Base-by-base conservation (phyloP, 345 rosid species). In the Streptanthus diversifolius region DNA sequence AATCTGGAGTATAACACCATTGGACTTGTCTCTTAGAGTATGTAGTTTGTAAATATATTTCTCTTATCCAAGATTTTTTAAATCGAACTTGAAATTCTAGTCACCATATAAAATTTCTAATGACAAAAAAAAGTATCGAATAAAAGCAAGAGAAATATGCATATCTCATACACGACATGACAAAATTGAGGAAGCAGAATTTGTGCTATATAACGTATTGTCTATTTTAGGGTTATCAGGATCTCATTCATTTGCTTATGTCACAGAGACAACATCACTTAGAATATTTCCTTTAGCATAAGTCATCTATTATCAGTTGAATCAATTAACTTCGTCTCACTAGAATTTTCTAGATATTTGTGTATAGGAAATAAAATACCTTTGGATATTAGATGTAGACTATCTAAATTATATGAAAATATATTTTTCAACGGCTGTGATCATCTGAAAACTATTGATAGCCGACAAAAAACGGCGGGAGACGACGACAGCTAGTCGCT, bases 161-260 rank as follows among this genome's bases (percentile, higher is more conserved):
- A 55, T 24, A 49, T 17, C 40, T 39, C 68, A 71, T 27, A 56
- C 7, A 49, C 36, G 15, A 41, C 73, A 75, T 75, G 74, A 52
- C 58, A 43, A 61, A 61, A 44, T 54, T 35, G 47, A 25, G 64
- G 79, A 68, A 36, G 39, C 79, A 75, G 74, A 68, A 75, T 68
- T 61, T 61, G 70, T 69, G 14, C 79, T 27, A 54, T 35, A 30
- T 39, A 52, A 69, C 43, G 79, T 61, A 43, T 75, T 33, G 79
- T 75, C 79, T 51, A 62, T 75, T 43, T 43, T 3, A 32, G 74
- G 48, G 52, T 41, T 35, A 54, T 55, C 35, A 75, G 70, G 74
- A 75, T 40, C 27, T 3, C 32, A 75, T 59, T 49, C 72, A 66
- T 68, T 40, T 62, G 40, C 47, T 72, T 43, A 5, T 45, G 32